A percentile compares a stretch with the other conserved stretches of the same genome.
Evolutionary conservation across 768 basidiomycete genomes (phyloP).

Genomic region (Auriscalpium microsporum): DNA sequence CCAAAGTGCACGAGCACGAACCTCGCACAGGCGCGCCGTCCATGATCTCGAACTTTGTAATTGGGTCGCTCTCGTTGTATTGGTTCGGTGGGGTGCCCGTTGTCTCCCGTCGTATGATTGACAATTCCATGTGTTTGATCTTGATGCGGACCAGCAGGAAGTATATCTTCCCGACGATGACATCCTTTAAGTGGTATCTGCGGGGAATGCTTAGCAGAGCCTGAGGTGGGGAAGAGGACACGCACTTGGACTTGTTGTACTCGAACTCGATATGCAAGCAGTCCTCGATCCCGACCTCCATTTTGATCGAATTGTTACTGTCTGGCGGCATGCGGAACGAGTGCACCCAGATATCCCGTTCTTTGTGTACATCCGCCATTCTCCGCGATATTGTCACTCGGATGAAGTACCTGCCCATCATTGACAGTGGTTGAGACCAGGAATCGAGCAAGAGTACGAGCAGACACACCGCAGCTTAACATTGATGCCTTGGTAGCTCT

Average conservation of each 20-base stretch:
- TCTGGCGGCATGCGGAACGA: slow-evolving; percentile 98
- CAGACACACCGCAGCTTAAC: slow-evolving; percentile 81
- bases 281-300: slow-evolving; percentile 99
- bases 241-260: slow-evolving; percentile 98
- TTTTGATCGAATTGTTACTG: slow-evolving; percentile 96
- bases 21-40: slow-evolving; percentile 97
- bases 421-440: not conserved
- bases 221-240: slow-evolving; percentile 6
- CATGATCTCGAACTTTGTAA: slow-evolving; percentile 99
- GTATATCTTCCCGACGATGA: slow-evolving; percentile 99
- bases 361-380: slow-evolving; percentile 90
- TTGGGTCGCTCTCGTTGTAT: slow-evolving; percentile 98
- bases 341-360: slow-evolving; percentile 95
- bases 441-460: not conserved
- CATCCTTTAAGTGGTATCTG: slow-evolving; percentile 98
- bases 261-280: slow-evolving; percentile 99
- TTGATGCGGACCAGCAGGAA: slow-evolving; percentile 97
- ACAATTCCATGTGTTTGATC: slow-evolving; percentile 99
- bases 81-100: slow-evolving; percentile 97
- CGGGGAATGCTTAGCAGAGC: not conserved
- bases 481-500: slow-evolving; percentile 96
- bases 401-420: slow-evolving; percentile 67
- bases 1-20: slow-evolving; percentile 21
- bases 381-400: slow-evolving; percentile 85
- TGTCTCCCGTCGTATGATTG: slow-evolving; percentile 95